Conservation (phyloP, 2,329 filamentous ascomycete species). For the Chlorencoelia australis region DNA sequence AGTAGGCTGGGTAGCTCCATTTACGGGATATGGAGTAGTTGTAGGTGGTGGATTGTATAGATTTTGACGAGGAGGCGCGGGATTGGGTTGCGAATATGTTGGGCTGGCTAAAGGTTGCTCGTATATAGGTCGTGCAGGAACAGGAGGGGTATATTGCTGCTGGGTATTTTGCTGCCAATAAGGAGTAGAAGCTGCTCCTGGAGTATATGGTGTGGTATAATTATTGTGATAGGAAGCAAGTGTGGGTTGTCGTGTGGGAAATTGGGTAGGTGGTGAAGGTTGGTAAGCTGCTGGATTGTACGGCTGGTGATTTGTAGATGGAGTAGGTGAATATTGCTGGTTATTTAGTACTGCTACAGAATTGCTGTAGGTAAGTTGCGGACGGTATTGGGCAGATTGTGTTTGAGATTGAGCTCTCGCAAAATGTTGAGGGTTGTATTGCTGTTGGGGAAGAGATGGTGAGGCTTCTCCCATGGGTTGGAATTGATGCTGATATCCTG, state of each 20-base stretch:
- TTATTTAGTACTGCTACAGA: slow-evolving; percentile 23
- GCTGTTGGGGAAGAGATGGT: slow-evolving; percentile 29
- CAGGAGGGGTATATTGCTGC: slow-evolving; percentile 17
- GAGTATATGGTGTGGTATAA: slow-evolving; percentile 26
- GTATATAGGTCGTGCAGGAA: slow-evolving; percentile 19
- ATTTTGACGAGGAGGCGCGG: slow-evolving; percentile 17
- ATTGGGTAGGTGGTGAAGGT: slow-evolving; percentile 35
- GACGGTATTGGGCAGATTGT: slow-evolving; percentile 33
- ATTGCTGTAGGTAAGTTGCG: slow-evolving; percentile 39
- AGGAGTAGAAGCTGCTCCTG: slow-evolving; percentile 32
- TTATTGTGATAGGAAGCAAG: slow-evolving; percentile 47
- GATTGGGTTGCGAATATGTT: slow-evolving; percentile 20
- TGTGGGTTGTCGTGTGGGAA: slow-evolving; percentile 43
- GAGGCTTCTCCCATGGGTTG: slow-evolving; percentile 31
- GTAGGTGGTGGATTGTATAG: slow-evolving; percentile 17
- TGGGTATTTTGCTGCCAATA: slow-evolving; percentile 17
- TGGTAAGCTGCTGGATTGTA: slow-evolving; percentile 56
- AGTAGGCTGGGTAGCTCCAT: slow-evolving; percentile 18
- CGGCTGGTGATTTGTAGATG: slow-evolving; percentile 37
- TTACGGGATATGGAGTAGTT: slow-evolving; percentile 18
- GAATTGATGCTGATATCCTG: slow-evolving; percentile 42
- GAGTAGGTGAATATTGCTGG: slow-evolving; percentile 30
- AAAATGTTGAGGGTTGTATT: slow-evolving; percentile 57
- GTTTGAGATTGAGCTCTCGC: slow-evolving; percentile 30
- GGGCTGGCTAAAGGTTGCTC: slow-evolving; percentile 20